phyloP scores from a whole-genome alignment of 2,329 filamentous ascomycete species.

The Penicillium brevicompactum region DNA sequence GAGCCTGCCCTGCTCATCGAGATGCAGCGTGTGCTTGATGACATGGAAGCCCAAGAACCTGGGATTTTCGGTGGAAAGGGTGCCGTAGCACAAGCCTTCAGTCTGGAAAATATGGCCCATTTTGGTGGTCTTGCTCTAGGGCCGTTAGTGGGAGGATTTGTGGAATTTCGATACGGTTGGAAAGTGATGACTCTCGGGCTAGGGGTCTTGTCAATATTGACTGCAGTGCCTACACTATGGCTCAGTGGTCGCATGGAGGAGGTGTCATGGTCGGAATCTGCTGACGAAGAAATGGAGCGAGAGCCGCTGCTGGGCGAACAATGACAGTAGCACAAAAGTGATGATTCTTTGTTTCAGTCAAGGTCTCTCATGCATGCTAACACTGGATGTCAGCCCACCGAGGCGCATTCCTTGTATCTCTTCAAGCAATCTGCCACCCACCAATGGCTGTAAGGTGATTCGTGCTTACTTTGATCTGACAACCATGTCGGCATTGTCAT shows the following conservation, averaged over 20 bases:
- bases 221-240: conserved; percentile 23
- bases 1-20: conserved; percentile 71
- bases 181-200: conserved; percentile 28
- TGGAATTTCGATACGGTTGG: conserved; percentile 30
- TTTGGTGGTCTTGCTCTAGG: conserved; percentile 61
- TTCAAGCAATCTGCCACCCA: not conserved
- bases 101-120: conserved; percentile 63
- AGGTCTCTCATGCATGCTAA: not conserved
- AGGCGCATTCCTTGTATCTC: not conserved
- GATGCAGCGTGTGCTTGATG: conserved; percentile 55
- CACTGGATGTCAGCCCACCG: not conserved
- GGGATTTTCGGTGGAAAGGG: conserved; percentile 62
- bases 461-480: not conserved
- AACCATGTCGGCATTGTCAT: not conserved
- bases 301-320: conserved; percentile 5
- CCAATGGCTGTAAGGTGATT: not conserved
- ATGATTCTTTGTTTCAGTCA: not conserved
- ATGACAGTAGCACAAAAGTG: not conserved
- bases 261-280: conserved; percentile 7
- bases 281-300: conserved; percentile 8
- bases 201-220: conserved; percentile 24
- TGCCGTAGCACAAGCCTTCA: conserved; percentile 66
- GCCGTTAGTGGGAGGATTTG: conserved; percentile 55
- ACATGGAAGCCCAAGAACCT: conserved; percentile 64
- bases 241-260: conserved; percentile 7